Conservation (phyloP, 176 grass and related monocot species). For the Bolboschoenus planiculmis region DNA sequence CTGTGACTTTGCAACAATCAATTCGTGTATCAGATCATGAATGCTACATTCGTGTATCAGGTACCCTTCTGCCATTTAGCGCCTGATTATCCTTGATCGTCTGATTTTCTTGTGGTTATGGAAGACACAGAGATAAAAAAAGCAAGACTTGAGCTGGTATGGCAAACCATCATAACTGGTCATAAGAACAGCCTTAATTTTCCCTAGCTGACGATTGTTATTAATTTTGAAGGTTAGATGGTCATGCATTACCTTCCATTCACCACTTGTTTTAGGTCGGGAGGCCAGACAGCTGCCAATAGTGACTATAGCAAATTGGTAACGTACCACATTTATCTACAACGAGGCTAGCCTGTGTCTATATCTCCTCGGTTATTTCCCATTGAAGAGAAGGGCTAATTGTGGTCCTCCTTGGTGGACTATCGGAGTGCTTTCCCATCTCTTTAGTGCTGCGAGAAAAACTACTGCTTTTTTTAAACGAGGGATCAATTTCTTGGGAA, state of each 20-base stretch:
- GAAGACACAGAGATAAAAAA: slow-evolving; percentile 29
- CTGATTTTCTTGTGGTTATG: slow-evolving; percentile 11
- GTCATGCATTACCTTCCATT: slow-evolving; percentile 27
- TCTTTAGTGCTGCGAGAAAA: no score
- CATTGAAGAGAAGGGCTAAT: not conserved
- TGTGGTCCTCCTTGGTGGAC: no score
- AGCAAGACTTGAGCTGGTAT: slow-evolving; percentile 25
- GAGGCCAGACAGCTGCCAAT: slow-evolving; percentile 24
- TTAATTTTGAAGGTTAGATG: not conserved
- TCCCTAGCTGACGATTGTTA: not conserved
- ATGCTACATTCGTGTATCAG: not conserved
- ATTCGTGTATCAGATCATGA: slow-evolving; percentile 29
- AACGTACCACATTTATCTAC: slow-evolving; percentile 22
- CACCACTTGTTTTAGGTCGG: slow-evolving; percentile 16
- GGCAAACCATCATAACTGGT: slow-evolving; percentile 33
- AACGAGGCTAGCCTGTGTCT: not conserved
- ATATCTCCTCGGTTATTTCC: not conserved
- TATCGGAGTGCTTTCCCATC: no score
- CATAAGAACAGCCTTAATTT: not conserved
- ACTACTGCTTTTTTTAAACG: no score
- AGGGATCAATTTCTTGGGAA: no score
- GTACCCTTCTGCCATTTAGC: slow-evolving; percentile 37
- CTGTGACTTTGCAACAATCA: slow-evolving; percentile 8
- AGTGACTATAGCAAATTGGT: slow-evolving; percentile 31
- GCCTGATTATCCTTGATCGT: slow-evolving; percentile 5